Conservation (phyloP, 1,139 yeast genomes). For the Debaryomyces psychrophilus region DNA sequence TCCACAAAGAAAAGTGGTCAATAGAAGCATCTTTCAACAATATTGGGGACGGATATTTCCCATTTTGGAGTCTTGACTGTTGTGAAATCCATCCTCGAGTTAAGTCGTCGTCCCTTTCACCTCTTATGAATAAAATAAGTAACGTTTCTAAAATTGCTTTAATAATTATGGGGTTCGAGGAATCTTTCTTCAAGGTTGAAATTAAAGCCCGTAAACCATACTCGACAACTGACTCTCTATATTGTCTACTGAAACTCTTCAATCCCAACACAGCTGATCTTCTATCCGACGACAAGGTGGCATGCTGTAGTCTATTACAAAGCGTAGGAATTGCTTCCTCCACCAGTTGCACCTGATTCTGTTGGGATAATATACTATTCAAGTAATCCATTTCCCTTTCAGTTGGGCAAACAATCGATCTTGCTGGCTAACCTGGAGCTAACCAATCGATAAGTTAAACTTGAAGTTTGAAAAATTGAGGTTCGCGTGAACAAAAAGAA, state of each 20-base stretch:
- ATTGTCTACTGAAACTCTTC: constrained; percentile 87
- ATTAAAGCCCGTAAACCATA: constrained; percentile 81
- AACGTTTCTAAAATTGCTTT: constrained; percentile 87
- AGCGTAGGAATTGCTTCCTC: constrained; percentile 88
- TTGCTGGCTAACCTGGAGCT: background rate
- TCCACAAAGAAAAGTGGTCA: constrained; percentile 92
- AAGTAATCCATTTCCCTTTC: constrained; percentile 39
- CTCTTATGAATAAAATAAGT: constrained; percentile 74
- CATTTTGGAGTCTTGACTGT: constrained; percentile 76
- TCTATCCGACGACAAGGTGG: constrained; percentile 81
- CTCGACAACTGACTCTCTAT: constrained; percentile 88
- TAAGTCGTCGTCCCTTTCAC: constrained; percentile 58
- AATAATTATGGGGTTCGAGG: constrained; percentile 69
- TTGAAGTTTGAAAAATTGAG: constrained; percentile 1
- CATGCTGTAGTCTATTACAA: constrained; percentile 84
- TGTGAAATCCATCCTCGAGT: constrained; percentile 74
- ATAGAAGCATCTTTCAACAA: constrained; percentile 59
- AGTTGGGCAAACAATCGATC: constrained; percentile 4
- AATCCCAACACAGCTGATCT: constrained; percentile 89
- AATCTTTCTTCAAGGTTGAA: constrained; percentile 65
- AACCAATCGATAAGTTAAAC: background rate
- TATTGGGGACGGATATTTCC: constrained; percentile 82
- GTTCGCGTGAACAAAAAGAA: constrained; percentile 1
- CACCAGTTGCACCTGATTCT: constrained; percentile 56
- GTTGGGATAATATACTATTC: constrained; percentile 40